Evolutionary conservation across 768 basidiomycete species (phyloP).

Genomic region (Mycena venus): DNA sequence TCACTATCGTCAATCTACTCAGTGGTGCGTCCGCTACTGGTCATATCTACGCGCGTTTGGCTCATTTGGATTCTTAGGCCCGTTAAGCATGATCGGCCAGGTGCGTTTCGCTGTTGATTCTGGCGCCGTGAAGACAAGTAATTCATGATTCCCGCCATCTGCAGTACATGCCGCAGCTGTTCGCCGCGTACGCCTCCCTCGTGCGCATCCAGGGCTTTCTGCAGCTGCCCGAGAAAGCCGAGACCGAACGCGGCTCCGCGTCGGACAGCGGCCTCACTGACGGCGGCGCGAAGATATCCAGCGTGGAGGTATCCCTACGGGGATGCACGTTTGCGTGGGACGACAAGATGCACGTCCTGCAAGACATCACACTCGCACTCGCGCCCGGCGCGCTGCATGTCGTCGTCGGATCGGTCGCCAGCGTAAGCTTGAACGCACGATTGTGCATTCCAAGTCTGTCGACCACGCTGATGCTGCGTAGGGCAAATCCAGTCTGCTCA

Average conservation of each 20-base stretch:
- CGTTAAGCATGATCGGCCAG: slow-evolving; percentile 9
- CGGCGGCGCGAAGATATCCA: not conserved
- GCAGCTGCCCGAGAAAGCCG: slow-evolving; percentile 21
- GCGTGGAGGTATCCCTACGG: not conserved
- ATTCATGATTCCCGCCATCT: no score
- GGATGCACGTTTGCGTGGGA: slow-evolving; percentile 23
- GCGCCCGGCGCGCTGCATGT: slow-evolving; percentile 14
- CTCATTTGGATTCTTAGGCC: slow-evolving; percentile 9
- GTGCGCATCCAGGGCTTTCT: slow-evolving; percentile 19
- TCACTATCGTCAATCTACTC: slow-evolving; percentile 1
- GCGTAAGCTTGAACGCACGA: not conserved
- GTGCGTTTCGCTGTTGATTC: no score
- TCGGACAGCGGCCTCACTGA: not conserved
- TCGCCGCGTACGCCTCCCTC: slow-evolving; percentile 16
- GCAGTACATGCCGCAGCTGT: slow-evolving; percentile 13
- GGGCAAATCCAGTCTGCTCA: no score
- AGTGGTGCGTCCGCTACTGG: not conserved
- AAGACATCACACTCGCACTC: slow-evolving; percentile 13
- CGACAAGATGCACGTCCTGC: slow-evolving; percentile 1
- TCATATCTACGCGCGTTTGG: not conserved
- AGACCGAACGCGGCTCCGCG: not conserved
- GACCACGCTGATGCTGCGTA: not conserved
- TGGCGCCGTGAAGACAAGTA: no score
- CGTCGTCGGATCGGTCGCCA: slow-evolving; percentile 27
- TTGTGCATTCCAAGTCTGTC: not conserved